These are phyloP conservation scores for Cordia subcordata DNA, from an alignment of 257 asterid genomes.

Conservation along the genomic window DNA sequence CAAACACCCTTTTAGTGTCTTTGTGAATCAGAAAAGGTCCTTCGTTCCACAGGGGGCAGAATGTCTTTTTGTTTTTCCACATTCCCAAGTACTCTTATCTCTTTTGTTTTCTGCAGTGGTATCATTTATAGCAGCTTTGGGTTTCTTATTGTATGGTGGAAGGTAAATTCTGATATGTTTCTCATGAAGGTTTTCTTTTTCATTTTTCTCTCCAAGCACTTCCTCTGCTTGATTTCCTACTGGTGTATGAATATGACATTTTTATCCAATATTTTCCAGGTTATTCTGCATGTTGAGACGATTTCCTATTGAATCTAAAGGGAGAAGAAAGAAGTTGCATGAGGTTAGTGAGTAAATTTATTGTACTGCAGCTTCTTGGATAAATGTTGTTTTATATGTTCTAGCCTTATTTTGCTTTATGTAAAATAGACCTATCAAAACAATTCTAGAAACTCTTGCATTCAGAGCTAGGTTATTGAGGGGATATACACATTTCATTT, in stretches of 20 bases:
- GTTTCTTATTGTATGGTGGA: slow-evolving; percentile 93
- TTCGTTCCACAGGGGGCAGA: background rate
- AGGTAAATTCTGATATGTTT: slow-evolving; percentile 58
- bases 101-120: slow-evolving; percentile 62
- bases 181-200: background rate
- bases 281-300: slow-evolving; percentile 84
- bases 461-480: background rate
- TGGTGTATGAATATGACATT: slow-evolving; percentile 9
- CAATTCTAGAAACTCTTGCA: no score
- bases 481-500: no score
- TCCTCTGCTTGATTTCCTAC: background rate
- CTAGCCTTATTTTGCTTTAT: background rate
- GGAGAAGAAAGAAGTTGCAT: slow-evolving; percentile 89
- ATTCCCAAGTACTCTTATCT: slow-evolving; percentile 21
- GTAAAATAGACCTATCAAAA: background rate
- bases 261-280: slow-evolving; percentile 29
- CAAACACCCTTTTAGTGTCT: no score
- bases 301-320: slow-evolving; percentile 93
- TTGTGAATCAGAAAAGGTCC: background rate
- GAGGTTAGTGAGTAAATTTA: slow-evolving; percentile 39
- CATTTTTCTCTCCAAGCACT: background rate
- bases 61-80: slow-evolving; percentile 3
- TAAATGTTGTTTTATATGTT: no score
- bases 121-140: slow-evolving; percentile 79
- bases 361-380: slow-evolving; percentile 8